A percentile compares a stretch with the other conserved stretches of the same genome.
These are phyloP conservation scores for Aspergillus udagawae DNA, from an alignment of 2,329 filamentous ascomycete genomes.

Conservation along the genomic window DNA sequence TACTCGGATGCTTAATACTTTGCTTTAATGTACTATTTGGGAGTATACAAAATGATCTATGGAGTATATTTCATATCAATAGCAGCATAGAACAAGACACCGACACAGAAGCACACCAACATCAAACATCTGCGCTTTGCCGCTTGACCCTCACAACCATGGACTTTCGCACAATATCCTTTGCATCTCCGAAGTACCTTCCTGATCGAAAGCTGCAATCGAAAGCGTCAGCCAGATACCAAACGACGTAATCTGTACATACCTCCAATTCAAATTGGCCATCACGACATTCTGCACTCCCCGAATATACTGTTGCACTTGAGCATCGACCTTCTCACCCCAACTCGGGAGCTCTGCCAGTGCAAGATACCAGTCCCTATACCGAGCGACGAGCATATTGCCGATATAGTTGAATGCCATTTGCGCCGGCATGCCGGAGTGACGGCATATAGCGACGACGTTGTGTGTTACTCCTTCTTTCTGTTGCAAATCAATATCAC, in stretches of 20 bases:
- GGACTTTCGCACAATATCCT: conserved; percentile 9
- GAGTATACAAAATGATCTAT: neutral
- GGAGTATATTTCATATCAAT: neutral
- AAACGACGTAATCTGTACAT: neutral
- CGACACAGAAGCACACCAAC: neutral
- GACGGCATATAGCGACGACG: conserved; percentile 17
- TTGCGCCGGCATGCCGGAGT: conserved; percentile 16
- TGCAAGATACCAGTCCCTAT: conserved; percentile 21
- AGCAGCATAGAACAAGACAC: neutral
- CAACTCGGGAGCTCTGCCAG: conserved; percentile 19
- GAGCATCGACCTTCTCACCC: conserved; percentile 18
- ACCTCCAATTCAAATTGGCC: conserved; percentile 26
- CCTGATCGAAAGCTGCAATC: conserved; percentile 16
- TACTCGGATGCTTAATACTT: neutral
- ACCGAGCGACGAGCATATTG: conserved; percentile 16
- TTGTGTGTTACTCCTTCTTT: conserved; percentile 20
- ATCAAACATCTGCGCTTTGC: conserved; percentile 5
- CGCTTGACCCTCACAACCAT: conserved; percentile 8
- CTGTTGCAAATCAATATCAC: conserved; percentile 1
- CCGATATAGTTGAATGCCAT: conserved; percentile 20
- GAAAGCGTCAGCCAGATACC: neutral
- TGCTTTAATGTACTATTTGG: neutral
- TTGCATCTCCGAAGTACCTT: conserved; percentile 18
- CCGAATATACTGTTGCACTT: conserved; percentile 22
- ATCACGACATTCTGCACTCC: conserved; percentile 18